A percentile compares a stretch with the other conserved stretches of the same genome.
phyloP scores from a whole-genome alignment of 108 stramenopile species.

The Cafeteria roenbergensis region DNA sequence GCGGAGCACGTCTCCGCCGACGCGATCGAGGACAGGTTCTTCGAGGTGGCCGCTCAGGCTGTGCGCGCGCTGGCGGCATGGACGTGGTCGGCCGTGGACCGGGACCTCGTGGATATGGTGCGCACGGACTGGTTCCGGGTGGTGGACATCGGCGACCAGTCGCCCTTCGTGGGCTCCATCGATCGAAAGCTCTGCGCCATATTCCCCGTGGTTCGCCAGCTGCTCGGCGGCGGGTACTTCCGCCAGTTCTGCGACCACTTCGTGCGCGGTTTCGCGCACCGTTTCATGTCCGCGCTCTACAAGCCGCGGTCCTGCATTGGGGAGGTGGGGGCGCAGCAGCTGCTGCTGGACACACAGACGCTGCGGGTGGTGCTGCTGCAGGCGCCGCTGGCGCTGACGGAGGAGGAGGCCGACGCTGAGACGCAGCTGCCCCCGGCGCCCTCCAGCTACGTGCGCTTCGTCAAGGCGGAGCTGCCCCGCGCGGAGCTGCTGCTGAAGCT shows the following conservation, averaged over 20 bases:
- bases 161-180: conserved; percentile 69
- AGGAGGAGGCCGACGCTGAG: conserved; percentile 27
- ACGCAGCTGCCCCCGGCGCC: conserved; percentile 37
- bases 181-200: conserved; percentile 61
- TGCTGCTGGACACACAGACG: conserved; percentile 88
- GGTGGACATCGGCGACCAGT: conserved; percentile 78
- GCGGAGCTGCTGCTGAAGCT: conserved; percentile 90
- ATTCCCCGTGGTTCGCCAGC: conserved; percentile 47
- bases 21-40: conserved; percentile 69
- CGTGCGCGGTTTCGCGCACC: conserved; percentile 56
- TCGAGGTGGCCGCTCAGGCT: conserved; percentile 72
- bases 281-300: conserved; percentile 55
- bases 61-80: conserved; percentile 72
- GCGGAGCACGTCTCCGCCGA: conserved; percentile 64
- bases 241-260: conserved; percentile 90
- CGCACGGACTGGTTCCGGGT: conserved; percentile 64
- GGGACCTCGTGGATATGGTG: conserved; percentile 55
- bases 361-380: conserved; percentile 78
- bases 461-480: conserved; percentile 71
- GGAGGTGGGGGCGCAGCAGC: conserved; percentile 81
- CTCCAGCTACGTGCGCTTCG: conserved; percentile 80
- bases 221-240: conserved; percentile 63
- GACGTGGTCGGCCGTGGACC: conserved; percentile 55
- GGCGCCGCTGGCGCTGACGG: conserved; percentile 42
- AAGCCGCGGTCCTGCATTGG: conserved; percentile 68